Evolutionary conservation across 257 asterid species (phyloP).

Genomic region (Capsicum pubescens): DNA sequence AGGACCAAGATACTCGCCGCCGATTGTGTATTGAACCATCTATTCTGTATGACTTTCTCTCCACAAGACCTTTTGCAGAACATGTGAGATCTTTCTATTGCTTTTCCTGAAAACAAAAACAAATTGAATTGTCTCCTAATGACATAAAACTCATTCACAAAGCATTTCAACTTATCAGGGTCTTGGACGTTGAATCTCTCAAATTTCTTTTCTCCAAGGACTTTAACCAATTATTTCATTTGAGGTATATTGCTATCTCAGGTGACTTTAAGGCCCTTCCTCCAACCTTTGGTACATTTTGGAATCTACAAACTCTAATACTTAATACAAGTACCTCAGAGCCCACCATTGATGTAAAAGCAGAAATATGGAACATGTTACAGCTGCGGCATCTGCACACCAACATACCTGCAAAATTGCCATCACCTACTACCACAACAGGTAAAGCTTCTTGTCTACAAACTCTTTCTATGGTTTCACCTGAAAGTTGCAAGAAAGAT

Average conservation of each 20-base stretch:
- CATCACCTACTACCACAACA: conserved; percentile 36
- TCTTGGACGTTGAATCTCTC: neutral
- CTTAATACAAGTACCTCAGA: neutral
- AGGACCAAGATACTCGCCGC: neutral
- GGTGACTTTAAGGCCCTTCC: neutral
- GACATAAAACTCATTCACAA: neutral
- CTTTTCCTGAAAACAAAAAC: neutral
- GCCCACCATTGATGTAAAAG: neutral
- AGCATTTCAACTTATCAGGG: neutral
- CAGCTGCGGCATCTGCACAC: conserved; percentile 7
- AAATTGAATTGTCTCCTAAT: neutral
- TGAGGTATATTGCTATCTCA: conserved; percentile 23
- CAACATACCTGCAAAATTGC: conserved; percentile 51
- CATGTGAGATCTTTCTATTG: conserved; percentile 12
- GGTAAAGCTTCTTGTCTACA: conserved; percentile 41
- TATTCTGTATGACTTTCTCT: neutral
- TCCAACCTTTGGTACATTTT: neutral
- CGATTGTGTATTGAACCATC: conserved; percentile 13
- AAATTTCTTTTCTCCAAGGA: neutral
- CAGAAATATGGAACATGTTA: conserved; percentile 25
- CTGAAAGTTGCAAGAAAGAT: conserved; percentile 63
- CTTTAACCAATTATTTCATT: neutral
- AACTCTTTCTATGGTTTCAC: conserved; percentile 63
- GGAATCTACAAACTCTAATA: conserved; percentile 26
- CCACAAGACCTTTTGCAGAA: neutral